Evolutionary conservation across 306 rosid species (phyloP), one percentile per base, ranked within the genome.

Genomic region (Medicago truncatula): DNA sequence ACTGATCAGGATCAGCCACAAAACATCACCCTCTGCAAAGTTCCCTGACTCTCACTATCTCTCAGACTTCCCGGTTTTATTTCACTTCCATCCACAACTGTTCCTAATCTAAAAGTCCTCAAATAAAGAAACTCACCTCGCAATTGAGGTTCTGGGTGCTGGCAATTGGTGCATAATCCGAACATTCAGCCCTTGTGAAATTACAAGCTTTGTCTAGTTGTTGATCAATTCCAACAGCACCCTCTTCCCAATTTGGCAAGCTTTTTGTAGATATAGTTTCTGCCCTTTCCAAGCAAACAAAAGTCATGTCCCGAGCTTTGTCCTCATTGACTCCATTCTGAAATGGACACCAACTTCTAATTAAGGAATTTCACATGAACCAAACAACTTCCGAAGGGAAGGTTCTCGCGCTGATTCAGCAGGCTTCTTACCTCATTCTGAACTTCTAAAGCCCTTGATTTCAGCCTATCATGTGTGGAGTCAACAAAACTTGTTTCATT

Each of bases 21-120:
- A 75, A 75, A 64, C 84, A 86, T 85, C 88, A 86, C 87, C 97
- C 95, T 87, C 95, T 87, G 98, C 93, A 91, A 88, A 87, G 79
- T 85, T 80, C 86, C 84, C 87, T 43, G 87, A 89, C 89, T 82
- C 86, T 78, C 89, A 84, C 91, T 85, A 87, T 84, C 89, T 85
- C 90, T 88, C 80, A 76, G 87, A 90, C 81, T 82, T 83, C 83
- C 85, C 85, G 79, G 81, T 78, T 85, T 80, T 58, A 86, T 89
- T 86, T 84, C 86, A 88, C 89, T 80, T 87, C 88, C 92, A 84
- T 91, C 92, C 69, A 69, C 84, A 76, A 84, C 75, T 84, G 79
- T 82, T 85, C 70, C 85, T 78, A 93, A 90, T 82, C 90, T 89
- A 80, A 66, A 87, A 85, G 82, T 79, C 90, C 85, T 87, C 91